Base-by-base conservation (phyloP, 2,329 filamentous ascomycete genomes). In the Rosellinia necatrix region DNA sequence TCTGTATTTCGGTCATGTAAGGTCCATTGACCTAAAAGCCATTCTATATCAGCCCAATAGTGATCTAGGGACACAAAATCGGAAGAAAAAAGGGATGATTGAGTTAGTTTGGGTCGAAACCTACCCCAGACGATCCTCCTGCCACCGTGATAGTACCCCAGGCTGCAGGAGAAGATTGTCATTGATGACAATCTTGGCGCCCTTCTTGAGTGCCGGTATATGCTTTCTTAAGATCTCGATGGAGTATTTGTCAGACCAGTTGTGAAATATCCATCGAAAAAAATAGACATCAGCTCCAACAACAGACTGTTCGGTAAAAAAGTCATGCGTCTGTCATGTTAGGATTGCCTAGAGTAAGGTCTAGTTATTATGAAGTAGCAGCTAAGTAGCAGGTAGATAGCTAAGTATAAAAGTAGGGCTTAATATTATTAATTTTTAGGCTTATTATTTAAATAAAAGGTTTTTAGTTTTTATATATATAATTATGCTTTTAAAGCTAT, bases 151-250 rank as follows among this genome's bases (percentile, higher is more conserved):
- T 25, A 61, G 3, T 2, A 37, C n/a, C 4, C 56, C 57, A 4
- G 57, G 59, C 30, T 46, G 6, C 3, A 53, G 59, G 17, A 59
- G 15, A 24, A 64, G 15, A 10, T 37, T 52, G 12, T 60, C 55
- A 13, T 64, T 60, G 9, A 60, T 37, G 17, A 64, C 21, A 12
- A 81, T 65, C 40, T 70, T 61, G 22, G 72, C 67, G 17, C 77
- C 68, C 5, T 71, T 63, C 6, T 59, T 61, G 0, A 61, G 41
- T 0, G 56, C 56, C 0, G 59, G 53, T 10, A 59, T 52, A 6
- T 35, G 49, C 4, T 52, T 52, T 27, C 29, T 40, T 12, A 62
- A 35, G 15, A 60, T 55, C n/a, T 55, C 7, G 15, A 59, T 46
- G 13, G 25, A 24, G 25, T 61, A 57, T 17, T 57, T 59, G 24